A percentile compares a stretch with the other conserved stretches of the same genome.
Conservation (phyloP, 2,329 filamentous ascomycete species). For the Fusarium pseudoanthophilum region DNA sequence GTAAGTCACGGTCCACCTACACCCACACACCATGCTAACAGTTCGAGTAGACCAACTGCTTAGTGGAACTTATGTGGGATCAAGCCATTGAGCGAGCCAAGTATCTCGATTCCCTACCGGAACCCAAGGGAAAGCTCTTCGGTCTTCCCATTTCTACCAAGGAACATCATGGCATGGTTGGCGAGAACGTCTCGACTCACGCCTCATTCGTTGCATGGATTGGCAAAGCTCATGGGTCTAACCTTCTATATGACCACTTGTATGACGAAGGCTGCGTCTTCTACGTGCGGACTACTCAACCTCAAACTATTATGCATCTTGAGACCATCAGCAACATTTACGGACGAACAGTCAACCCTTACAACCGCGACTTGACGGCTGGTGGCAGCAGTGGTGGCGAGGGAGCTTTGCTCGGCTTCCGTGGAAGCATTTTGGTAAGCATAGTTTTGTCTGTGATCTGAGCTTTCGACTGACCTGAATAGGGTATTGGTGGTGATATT, state of each 20-base stretch:
- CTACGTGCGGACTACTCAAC: slow-evolving; percentile 75
- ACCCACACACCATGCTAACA: neutral
- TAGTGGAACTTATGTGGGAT: slow-evolving; percentile 51
- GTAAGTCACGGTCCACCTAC: slow-evolving; percentile 1
- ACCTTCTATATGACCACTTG: slow-evolving; percentile 46
- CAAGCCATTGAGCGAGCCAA: slow-evolving; percentile 49
- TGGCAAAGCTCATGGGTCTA: slow-evolving; percentile 48
- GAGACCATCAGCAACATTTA: slow-evolving; percentile 73
- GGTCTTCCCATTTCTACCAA: slow-evolving; percentile 51
- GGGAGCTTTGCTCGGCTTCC: slow-evolving; percentile 53
- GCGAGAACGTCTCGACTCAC: slow-evolving; percentile 43
- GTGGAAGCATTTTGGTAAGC: slow-evolving; percentile 53
- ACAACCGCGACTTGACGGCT: slow-evolving; percentile 67
- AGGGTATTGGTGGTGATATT: slow-evolving; percentile 56
- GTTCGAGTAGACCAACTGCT: slow-evolving; percentile 46
- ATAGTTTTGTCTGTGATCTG: accelerated
- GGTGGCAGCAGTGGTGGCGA: slow-evolving; percentile 74
- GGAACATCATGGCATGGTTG: slow-evolving; percentile 52
- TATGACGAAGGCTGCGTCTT: slow-evolving; percentile 48
- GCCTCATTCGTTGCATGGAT: slow-evolving; percentile 48
- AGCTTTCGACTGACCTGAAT: neutral
- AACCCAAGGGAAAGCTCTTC: slow-evolving; percentile 48
- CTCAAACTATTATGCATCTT: slow-evolving; percentile 65
- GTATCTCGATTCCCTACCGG: slow-evolving; percentile 48
- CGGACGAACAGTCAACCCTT: slow-evolving; percentile 71